Conservation (phyloP, 129 eudicot genomes). For the Chrysanthemum seticuspe region DNA sequence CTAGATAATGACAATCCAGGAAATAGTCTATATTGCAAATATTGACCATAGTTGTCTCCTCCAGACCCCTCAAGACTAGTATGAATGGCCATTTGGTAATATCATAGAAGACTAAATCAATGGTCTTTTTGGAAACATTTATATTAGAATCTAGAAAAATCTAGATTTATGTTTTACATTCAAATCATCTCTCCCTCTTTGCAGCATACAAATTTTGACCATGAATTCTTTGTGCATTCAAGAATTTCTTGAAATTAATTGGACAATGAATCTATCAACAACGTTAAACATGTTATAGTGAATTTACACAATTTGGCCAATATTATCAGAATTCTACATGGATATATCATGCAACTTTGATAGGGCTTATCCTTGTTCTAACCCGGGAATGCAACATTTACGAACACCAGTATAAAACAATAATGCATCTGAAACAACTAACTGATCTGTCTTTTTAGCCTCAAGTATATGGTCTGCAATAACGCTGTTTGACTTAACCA, state of each 20-base stretch:
- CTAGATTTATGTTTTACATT: not conserved
- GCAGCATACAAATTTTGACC: slow-evolving; percentile 20
- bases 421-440: too few species aligned
- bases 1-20: not conserved
- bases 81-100: slow-evolving; percentile 10
- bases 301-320: not conserved
- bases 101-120: not conserved
- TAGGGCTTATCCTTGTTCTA: too few species aligned
- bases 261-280: slow-evolving; percentile 8
- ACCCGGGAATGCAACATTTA: too few species aligned
- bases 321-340: too few species aligned
- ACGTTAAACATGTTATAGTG: not conserved
- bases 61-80: not conserved
- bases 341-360: too few species aligned
- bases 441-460: too few species aligned
- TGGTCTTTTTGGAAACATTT: slow-evolving; percentile 9
- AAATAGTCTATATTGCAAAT: slow-evolving; percentile 2
- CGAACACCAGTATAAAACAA: too few species aligned
- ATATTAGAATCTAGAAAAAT: not conserved
- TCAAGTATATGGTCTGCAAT: too few species aligned
- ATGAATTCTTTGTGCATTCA: not conserved
- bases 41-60: not conserved
- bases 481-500: too few species aligned
- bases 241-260: slow-evolving; percentile 9
- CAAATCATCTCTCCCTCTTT: not conserved